These are phyloP conservation scores for Termitomyces sp. DNA, from an alignment of 768 basidiomycete species.

Conservation along the genomic window DNA sequence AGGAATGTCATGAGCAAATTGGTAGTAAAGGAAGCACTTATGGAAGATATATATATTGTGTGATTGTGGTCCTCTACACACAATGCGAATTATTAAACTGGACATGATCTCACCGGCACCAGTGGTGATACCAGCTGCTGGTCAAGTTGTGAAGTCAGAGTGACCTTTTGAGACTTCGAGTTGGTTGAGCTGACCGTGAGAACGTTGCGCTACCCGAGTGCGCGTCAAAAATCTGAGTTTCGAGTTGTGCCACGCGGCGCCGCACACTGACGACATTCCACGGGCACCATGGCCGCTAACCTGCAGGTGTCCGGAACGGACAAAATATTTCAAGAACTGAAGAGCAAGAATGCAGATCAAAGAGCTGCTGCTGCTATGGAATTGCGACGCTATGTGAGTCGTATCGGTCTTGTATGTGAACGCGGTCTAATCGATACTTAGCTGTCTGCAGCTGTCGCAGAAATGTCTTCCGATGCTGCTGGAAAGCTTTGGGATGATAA, in stretches of 20 bases:
- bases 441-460: constrained; percentile 69
- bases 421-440: constrained; percentile 21
- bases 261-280: background rate
- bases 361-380: constrained; percentile 67
- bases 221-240: background rate
- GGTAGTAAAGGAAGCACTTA: no score
- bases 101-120: no score
- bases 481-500: constrained; percentile 83
- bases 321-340: constrained; percentile 62
- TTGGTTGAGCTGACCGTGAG: background rate
- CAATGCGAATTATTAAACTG: no score
- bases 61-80: no score
- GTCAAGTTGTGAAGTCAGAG: no score
- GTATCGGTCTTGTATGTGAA: background rate
- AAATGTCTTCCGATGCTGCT: constrained; percentile 77
- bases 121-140: no score
- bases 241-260: background rate
- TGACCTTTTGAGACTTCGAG: no score
- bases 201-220: background rate
- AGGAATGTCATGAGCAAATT: no score
- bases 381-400: constrained; percentile 66
- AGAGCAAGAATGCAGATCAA: constrained; percentile 56
- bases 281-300: constrained; percentile 52
- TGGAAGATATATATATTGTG: no score
- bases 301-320: constrained; percentile 54